These are phyloP conservation scores for Cryptococcus sp. DNA, from an alignment of 1,284 basidiomycete species.

Conservation along the genomic window DNA sequence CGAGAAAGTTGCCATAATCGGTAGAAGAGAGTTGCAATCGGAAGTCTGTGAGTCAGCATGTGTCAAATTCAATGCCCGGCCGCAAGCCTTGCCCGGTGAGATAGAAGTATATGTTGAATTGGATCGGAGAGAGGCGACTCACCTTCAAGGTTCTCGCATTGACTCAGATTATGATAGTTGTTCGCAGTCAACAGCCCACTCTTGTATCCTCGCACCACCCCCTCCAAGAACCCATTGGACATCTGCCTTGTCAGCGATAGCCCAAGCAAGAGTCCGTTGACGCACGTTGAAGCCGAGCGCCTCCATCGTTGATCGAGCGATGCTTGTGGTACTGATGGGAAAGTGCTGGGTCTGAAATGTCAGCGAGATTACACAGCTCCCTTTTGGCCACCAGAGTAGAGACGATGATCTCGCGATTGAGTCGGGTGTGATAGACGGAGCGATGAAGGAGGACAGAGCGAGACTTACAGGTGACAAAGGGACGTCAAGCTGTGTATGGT, in stretches of 20 bases:
- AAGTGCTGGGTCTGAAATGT: too few species aligned
- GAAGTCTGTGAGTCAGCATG: conserved; percentile 60
- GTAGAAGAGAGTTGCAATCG: conserved; percentile 89
- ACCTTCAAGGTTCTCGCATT: conserved; percentile 98
- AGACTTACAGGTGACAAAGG: too few species aligned
- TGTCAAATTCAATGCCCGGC: too few species aligned
- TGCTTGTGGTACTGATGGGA: too few species aligned
- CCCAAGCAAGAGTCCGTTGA: conserved; percentile 30
- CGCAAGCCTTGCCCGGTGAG: background rate
- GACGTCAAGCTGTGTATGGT: too few species aligned
- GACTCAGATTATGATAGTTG: conserved; percentile 90
- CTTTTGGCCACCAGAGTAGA: too few species aligned
- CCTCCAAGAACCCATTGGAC: conserved; percentile 79
- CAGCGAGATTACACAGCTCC: too few species aligned
- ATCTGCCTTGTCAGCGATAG: conserved; percentile 53
- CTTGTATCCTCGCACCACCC: conserved; percentile 90
- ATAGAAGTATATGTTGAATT: background rate
- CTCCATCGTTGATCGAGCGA: conserved; percentile 70
- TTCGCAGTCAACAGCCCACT: conserved; percentile 79
- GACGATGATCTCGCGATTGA: too few species aligned
- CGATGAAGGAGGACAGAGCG: too few species aligned
- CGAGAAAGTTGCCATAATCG: conserved; percentile 97
- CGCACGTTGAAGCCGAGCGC: conserved; percentile 79
- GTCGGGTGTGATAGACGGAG: too few species aligned
- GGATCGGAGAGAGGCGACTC: conserved; percentile 23